Evolutionary conservation across 2,329 filamentous ascomycete genomes (phyloP).

Genomic region (Albophoma yamanashiensis): DNA sequence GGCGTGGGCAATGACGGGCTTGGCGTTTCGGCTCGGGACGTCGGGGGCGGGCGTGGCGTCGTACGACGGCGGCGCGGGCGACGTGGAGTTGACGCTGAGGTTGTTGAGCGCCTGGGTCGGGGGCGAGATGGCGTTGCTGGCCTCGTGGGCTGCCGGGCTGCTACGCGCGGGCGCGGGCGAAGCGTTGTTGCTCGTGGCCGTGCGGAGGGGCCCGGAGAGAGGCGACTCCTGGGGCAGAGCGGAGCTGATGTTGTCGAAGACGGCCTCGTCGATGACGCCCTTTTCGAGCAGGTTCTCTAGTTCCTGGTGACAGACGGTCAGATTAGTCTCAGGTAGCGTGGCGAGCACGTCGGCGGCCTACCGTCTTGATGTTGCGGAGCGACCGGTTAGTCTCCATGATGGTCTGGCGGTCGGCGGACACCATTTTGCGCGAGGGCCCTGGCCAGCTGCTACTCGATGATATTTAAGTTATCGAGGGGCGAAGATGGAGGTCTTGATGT

Average conservation of each 20-base stretch:
- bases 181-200: constrained; percentile 23
- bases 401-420: constrained; percentile 41
- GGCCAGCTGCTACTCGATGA: background rate
- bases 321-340: background rate
- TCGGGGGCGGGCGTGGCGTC: constrained; percentile 32
- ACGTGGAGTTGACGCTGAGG: constrained; percentile 22
- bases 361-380: constrained; percentile 77
- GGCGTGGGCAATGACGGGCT: constrained; percentile 59
- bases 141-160: constrained; percentile 16
- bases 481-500: background rate
- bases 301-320: constrained; percentile 53
- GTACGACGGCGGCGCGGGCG: constrained; percentile 40
- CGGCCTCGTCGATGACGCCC: constrained; percentile 63
- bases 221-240: constrained; percentile 64
- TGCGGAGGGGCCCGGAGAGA: constrained; percentile 38
- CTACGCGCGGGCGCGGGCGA: constrained; percentile 16
- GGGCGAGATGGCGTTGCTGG: constrained; percentile 13
- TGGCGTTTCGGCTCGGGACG: constrained; percentile 31
- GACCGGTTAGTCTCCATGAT: constrained; percentile 70
- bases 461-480: background rate
- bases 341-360: constrained; percentile 19
- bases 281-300: constrained; percentile 82
- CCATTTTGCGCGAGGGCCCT: constrained; percentile 23
- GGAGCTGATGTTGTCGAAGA: constrained; percentile 63
- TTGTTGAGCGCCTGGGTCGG: constrained; percentile 30